Evolutionary conservation across 805 yeast genomes (phyloP).

Genomic region (Huiozyma sinensis): DNA sequence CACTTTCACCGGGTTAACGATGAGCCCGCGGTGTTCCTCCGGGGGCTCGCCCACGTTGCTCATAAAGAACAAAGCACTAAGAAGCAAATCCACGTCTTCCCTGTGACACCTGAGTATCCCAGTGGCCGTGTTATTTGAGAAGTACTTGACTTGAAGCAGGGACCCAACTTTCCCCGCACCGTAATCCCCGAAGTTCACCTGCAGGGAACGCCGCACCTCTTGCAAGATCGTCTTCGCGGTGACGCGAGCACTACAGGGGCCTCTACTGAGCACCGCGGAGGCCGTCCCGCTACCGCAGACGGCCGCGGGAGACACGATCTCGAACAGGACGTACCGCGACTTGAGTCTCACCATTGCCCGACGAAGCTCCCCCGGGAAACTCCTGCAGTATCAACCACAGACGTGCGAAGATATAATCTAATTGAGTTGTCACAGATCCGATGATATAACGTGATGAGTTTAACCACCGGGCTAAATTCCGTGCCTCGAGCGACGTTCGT

Average conservation of each 20-base stretch:
- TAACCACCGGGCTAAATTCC: too few species aligned
- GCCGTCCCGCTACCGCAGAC: constrained; percentile 7
- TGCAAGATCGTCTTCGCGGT: constrained; percentile 41
- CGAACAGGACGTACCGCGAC: constrained; percentile 75
- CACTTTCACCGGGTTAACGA: constrained; percentile 54
- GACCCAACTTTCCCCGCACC: constrained; percentile 59
- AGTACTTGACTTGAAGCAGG: constrained; percentile 61
- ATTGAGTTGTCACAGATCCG: too few species aligned
- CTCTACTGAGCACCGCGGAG: neutral
- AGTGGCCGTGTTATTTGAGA: constrained; percentile 67
- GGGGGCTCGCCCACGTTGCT: constrained; percentile 26
- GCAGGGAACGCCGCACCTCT: constrained; percentile 45
- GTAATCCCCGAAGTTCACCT: constrained; percentile 63
- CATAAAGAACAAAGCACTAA: constrained; percentile 57
- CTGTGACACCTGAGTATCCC: constrained; percentile 76
- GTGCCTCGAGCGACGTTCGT: too few species aligned
- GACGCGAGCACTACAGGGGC: constrained; percentile 37
- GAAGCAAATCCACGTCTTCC: constrained; percentile 47
- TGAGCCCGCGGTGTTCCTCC: constrained; percentile 36
- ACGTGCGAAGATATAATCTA: too few species aligned
- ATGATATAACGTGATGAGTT: too few species aligned
- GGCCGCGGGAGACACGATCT: constrained; percentile 54
- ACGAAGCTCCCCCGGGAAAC: neutral
- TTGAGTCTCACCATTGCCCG: constrained; percentile 76
- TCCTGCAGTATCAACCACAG: too few species aligned